These are phyloP conservation scores for Penicillium sp. DNA, from an alignment of 2,329 filamentous ascomycete genomes.

Conservation along the genomic window DNA sequence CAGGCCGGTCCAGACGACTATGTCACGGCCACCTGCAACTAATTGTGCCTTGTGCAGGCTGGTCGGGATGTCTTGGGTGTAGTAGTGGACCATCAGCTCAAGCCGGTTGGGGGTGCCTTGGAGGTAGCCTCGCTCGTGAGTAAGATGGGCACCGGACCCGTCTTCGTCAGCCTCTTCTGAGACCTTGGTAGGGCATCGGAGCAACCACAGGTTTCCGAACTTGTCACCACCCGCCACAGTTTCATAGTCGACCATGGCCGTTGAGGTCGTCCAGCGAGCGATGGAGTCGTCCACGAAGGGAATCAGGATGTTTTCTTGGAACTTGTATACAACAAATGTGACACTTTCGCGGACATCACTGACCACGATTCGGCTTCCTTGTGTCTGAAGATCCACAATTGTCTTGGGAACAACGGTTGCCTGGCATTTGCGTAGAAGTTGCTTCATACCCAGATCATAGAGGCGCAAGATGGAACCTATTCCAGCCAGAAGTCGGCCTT, in stretches of 20 bases:
- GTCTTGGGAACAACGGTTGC: constrained; percentile 76
- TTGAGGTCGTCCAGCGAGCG: constrained; percentile 86
- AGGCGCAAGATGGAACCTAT: constrained; percentile 80
- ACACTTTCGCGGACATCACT: constrained; percentile 92
- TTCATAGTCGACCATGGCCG: constrained; percentile 96
- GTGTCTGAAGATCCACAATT: constrained; percentile 87
- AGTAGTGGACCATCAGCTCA: constrained; percentile 85
- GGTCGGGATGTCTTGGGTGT: constrained; percentile 87
- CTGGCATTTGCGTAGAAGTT: constrained; percentile 90
- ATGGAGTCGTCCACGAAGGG: constrained; percentile 91
- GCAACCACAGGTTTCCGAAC: constrained; percentile 93
- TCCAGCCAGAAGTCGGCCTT: constrained; percentile 85
- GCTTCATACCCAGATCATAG: constrained; percentile 91
- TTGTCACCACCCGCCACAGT: constrained; percentile 94
- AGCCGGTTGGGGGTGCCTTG: constrained; percentile 86
- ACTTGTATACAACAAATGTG: constrained; percentile 92
- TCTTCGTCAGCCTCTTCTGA: constrained; percentile 92
- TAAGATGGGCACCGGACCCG: constrained; percentile 84
- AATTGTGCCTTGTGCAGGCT: constrained; percentile 87
- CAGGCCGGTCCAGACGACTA: constrained; percentile 90
- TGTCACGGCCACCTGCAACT: constrained; percentile 87
- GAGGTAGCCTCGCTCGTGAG: constrained; percentile 87
- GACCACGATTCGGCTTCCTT: constrained; percentile 88
- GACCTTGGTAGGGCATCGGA: constrained; percentile 83
- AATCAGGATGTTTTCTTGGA: constrained; percentile 86